Evolutionary conservation across 169 alveolate genomes (phyloP), one percentile per base, ranked within the genome.

Genomic region (Babesia sp.): DNA sequence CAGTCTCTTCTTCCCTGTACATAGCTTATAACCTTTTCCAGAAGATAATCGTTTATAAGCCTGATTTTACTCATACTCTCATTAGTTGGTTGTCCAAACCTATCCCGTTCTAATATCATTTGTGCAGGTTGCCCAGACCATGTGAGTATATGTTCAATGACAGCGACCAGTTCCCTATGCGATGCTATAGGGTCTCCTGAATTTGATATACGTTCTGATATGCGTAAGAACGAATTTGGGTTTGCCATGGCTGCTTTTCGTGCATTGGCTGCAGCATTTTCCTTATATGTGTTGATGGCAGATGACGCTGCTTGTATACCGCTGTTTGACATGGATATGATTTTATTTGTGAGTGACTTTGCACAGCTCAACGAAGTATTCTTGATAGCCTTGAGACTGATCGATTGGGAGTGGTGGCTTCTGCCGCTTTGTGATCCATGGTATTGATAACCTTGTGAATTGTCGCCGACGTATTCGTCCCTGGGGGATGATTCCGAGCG

Each of bases 81-180:
- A 34, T 34, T 7, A 1, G 86, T 78, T 33, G 86, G 86, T 16
- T 36, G 74, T 6, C 86, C 86, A 58, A 18, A 78, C 12, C 82
- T 70, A 68, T 78, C 86, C 48, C 66, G 60, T 37, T 78, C 86
- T 14, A 78, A 46, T 22, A 24, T 48, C n/a, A 78, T 39, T 51
- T 78, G 76, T 22, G 63, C 39, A 5, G 71, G 66, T 5, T 45
- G 71, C 14, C 67, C 59, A 7, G 55, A 14, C 76, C 72, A 69
- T 11, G 55, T 61, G 36, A 80, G 66, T 28, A 70, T 16, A 0
- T 60, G 56, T 58, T 80, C 88, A 16, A 71, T 71, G 6, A 80
- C 75, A 42, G 67, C 77, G 22, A 71, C 88, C 22, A 80, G 64
- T 36, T 80, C 88, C 24, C 88, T 59, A 51, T 80, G 88, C 34